Conservation (phyloP, 495 filamentous ascomycete species). For the Amniculicola lignicola region DNA sequence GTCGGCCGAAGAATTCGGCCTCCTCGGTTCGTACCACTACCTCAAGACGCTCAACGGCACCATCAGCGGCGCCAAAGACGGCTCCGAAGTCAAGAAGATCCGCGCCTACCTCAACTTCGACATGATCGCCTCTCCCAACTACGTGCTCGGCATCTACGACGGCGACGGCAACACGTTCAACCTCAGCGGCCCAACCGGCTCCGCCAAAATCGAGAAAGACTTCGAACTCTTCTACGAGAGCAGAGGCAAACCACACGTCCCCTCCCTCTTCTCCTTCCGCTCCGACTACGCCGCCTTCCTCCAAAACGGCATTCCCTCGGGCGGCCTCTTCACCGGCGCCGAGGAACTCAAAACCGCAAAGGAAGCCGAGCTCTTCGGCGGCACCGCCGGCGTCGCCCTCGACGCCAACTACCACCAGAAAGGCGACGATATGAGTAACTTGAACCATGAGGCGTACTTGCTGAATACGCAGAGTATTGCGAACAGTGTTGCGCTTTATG, state of each 20-base stretch:
- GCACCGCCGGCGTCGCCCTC: slow-evolving; percentile 56
- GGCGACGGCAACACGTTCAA: slow-evolving; percentile 65
- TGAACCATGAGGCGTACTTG: slow-evolving; percentile 58
- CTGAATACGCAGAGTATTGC: slow-evolving; percentile 62
- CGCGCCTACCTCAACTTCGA: slow-evolving; percentile 72
- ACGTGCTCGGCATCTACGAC: slow-evolving; percentile 66
- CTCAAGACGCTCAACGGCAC: slow-evolving; percentile 46
- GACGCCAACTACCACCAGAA: slow-evolving; percentile 63
- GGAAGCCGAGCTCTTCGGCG: slow-evolving; percentile 59
- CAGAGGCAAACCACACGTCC: slow-evolving; percentile 43
- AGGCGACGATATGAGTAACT: slow-evolving; percentile 58
- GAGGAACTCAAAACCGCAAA: slow-evolving; percentile 62
- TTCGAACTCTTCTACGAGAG: slow-evolving; percentile 60
- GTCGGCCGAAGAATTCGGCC: slow-evolving; percentile 64
- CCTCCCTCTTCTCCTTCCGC: slow-evolving; percentile 60
- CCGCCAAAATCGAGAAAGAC: slow-evolving; percentile 58
- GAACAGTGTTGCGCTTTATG: slow-evolving; percentile 64
- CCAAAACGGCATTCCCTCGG: slow-evolving; percentile 59
- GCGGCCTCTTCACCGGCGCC: slow-evolving; percentile 69
- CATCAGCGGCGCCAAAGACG: slow-evolving; percentile 26
- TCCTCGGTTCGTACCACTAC: slow-evolving; percentile 63
- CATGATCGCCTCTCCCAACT: slow-evolving; percentile 79
- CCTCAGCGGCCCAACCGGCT: slow-evolving; percentile 60
- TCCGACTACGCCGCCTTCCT: slow-evolving; percentile 71
- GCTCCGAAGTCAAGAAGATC: slow-evolving; percentile 55